phyloP scores from a whole-genome alignment of 2,329 filamentous ascomycete genomes.

The Drechslerella dactyloides region DNA sequence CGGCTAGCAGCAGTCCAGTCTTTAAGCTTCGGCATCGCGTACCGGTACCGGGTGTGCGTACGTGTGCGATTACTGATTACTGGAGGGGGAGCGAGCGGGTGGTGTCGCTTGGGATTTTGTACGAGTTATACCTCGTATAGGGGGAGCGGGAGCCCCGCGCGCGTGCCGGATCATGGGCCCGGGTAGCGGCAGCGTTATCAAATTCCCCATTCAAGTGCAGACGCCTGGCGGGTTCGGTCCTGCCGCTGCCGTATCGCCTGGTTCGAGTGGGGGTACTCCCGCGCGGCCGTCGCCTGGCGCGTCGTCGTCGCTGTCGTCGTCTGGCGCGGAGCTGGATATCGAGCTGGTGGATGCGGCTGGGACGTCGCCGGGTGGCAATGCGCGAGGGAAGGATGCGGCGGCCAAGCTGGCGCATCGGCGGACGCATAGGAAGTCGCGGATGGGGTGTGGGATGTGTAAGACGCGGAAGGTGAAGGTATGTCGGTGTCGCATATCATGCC shows the following conservation, averaged over 20 bases:
- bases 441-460: slow-evolving; percentile 48
- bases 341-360: slow-evolving; percentile 15
- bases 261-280: neutral
- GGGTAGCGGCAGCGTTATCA: slow-evolving; percentile 10
- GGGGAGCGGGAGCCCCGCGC: slow-evolving; percentile 22
- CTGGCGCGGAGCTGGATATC: slow-evolving; percentile 29
- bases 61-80: no score
- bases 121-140: no score
- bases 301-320: neutral
- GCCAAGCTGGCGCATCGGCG: slow-evolving; percentile 41
- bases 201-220: slow-evolving; percentile 32
- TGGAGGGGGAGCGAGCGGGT: no score
- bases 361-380: slow-evolving; percentile 4
- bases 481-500: slow-evolving; percentile 6
- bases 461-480: slow-evolving; percentile 49
- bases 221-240: slow-evolving; percentile 8
- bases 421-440: slow-evolving; percentile 46
- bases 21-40: no score
- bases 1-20: no score
- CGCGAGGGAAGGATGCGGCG: slow-evolving; percentile 28
- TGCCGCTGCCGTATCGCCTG: slow-evolving; percentile 1
- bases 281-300: neutral
- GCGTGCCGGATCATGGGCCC: slow-evolving; percentile 4
- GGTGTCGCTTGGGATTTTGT: no score
- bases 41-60: no score